Conservation (phyloP, 1,284 basidiomycete species). For the Microbotryum intermedium region DNA sequence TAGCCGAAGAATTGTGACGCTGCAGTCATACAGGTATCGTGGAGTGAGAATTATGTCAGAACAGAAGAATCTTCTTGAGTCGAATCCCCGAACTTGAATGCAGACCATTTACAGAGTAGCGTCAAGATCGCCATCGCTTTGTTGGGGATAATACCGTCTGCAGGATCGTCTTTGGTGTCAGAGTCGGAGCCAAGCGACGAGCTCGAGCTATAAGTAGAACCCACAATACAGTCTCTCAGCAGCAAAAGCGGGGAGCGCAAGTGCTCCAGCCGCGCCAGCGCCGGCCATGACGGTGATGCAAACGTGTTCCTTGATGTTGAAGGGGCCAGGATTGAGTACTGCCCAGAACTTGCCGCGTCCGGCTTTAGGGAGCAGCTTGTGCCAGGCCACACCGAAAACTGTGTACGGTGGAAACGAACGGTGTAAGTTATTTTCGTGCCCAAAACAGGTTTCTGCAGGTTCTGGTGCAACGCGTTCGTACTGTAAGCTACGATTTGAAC, state of each 20-base stretch:
- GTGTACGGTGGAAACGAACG: too few species aligned
- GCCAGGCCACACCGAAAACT: conserved; percentile 12
- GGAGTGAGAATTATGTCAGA: too few species aligned
- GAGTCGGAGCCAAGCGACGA: too few species aligned
- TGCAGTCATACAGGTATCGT: too few species aligned
- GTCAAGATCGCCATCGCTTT: conserved; percentile 37
- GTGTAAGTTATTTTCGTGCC: too few species aligned
- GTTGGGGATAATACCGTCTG: conserved; percentile 47
- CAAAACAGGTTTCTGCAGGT: too few species aligned
- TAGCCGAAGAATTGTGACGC: conserved; percentile 10
- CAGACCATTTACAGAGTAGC: conserved; percentile 1
- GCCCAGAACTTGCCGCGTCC: conserved; percentile 23
- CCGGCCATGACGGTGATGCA: conserved; percentile 18
- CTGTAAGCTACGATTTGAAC: conserved; percentile 4
- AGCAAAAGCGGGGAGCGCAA: background rate
- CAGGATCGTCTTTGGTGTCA: conserved; percentile 41
- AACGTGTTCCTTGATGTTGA: conserved; percentile 33
- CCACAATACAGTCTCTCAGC: conserved; percentile 5
- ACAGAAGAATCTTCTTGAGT: too few species aligned
- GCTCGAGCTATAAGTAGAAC: background rate
- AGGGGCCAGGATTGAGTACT: conserved; percentile 28
- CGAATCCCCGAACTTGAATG: too few species aligned
- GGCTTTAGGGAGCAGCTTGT: conserved; percentile 15
- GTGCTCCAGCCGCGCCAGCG: conserved; percentile 3
- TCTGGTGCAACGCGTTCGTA: too few species aligned